Percentiles rank a stretch among this genome's conserved stretches.
Evolutionary conservation across 139 green algal species (phyloP).

Genomic region (Chlamydomonas sphaeroides): DNA sequence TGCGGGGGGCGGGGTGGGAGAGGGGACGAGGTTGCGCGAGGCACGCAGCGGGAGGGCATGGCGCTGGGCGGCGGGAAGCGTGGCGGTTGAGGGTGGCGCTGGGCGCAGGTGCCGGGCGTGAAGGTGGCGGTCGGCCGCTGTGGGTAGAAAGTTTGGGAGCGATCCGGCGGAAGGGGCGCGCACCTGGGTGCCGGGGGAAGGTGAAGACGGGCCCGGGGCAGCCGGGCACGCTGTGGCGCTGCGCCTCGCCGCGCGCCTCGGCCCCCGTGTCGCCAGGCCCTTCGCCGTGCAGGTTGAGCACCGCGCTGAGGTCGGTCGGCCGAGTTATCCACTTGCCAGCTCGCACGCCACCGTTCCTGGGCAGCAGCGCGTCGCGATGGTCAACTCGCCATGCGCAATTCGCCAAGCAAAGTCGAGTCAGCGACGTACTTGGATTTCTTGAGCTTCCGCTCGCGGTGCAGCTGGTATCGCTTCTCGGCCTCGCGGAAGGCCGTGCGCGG

Average conservation of each 20-base stretch:
- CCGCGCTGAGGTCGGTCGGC: constrained; percentile 59
- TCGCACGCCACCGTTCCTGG: constrained; percentile 52
- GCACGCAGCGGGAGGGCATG: no score
- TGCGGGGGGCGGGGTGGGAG: constrained; percentile 37
- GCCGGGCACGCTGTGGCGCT: background rate
- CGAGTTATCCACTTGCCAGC: constrained; percentile 30
- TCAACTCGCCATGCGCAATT: no score
- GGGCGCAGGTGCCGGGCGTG: no score
- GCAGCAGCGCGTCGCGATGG: no score
- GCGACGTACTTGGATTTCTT: background rate
- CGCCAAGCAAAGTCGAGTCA: no score
- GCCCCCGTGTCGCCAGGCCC: background rate
- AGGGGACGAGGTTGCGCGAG: no score
- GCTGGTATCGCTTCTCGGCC: constrained; percentile 72
- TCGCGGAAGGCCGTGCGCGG: constrained; percentile 63
- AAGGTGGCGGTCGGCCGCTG: no score
- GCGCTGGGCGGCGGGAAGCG: no score
- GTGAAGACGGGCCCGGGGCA: constrained; percentile 13
- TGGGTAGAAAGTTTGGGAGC: no score
- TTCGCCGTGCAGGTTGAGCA: constrained; percentile 52
- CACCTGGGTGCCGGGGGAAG: constrained; percentile 22
- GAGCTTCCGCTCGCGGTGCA: constrained; percentile 48
- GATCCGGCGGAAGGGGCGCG: no score
- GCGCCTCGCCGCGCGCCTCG: background rate
- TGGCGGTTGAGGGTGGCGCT: no score